phyloP scores from a whole-genome alignment of 805 yeast species.

The Wickerhamiella azyma region DNA sequence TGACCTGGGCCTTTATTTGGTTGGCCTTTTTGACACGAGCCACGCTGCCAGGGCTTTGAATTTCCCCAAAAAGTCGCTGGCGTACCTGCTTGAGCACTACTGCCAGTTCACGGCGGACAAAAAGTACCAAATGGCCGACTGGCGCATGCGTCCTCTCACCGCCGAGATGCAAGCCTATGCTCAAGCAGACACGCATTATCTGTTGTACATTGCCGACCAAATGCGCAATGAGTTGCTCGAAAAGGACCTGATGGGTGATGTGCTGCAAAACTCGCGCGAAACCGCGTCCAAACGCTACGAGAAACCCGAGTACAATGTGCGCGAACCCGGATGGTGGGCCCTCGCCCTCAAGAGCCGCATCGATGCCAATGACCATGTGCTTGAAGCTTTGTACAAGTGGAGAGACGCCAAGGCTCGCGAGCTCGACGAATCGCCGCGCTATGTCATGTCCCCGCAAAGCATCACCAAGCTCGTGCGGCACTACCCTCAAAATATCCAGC shows the following conservation, averaged over 20 bases:
- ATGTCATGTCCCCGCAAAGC: slow-evolving; percentile 53
- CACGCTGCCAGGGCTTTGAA: slow-evolving; percentile 76
- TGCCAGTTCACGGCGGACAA: slow-evolving; percentile 82
- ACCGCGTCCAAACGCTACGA: slow-evolving; percentile 77
- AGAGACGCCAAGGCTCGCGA: slow-evolving; percentile 63
- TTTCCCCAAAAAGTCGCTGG: slow-evolving; percentile 69
- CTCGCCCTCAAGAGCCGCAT: slow-evolving; percentile 54
- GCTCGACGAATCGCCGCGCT: slow-evolving; percentile 75
- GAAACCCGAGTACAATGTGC: slow-evolving; percentile 46
- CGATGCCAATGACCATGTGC: slow-evolving; percentile 36
- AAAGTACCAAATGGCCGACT: slow-evolving; percentile 90
- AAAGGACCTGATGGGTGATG: slow-evolving; percentile 32
- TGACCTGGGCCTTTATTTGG: slow-evolving; percentile 83
- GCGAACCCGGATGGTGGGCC: slow-evolving; percentile 49
- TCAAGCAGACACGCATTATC: slow-evolving; percentile 86
- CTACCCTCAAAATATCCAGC: slow-evolving; percentile 40
- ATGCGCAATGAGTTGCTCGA: slow-evolving; percentile 50
- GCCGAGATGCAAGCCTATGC: slow-evolving; percentile 73
- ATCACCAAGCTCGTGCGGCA: not conserved
- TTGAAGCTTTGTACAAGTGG: slow-evolving; percentile 61
- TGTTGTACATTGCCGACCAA: slow-evolving; percentile 65
- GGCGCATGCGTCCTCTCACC: slow-evolving; percentile 83
- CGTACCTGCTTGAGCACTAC: slow-evolving; percentile 64
- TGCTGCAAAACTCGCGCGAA: slow-evolving; percentile 57
- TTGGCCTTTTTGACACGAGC: slow-evolving; percentile 80